phyloP scores from a whole-genome alignment of 345 rosid genomes.

The Adansonia digitata region DNA sequence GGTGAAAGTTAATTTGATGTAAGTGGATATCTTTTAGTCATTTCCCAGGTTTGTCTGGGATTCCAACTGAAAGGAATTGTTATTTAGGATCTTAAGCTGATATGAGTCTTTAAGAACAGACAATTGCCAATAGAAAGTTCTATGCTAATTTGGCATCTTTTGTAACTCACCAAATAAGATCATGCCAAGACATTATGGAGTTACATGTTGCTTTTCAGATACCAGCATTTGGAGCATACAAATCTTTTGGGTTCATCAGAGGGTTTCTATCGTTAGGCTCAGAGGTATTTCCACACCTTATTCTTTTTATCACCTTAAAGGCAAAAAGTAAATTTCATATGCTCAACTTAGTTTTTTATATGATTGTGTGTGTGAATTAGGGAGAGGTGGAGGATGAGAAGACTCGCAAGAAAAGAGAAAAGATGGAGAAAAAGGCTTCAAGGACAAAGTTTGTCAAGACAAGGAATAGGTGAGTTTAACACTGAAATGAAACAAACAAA shows the following conservation, averaged over 20 bases:
- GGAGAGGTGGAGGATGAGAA: constrained; percentile 75
- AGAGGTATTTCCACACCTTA: constrained; percentile 39
- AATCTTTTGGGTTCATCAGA: constrained; percentile 54
- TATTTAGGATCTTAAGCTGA: not conserved
- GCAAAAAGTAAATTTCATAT: not conserved
- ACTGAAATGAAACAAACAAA: not conserved
- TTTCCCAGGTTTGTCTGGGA: not conserved
- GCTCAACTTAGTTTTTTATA: not conserved
- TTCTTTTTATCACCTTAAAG: constrained; percentile 1
- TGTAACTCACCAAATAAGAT: not conserved
- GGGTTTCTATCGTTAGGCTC: constrained; percentile 61
- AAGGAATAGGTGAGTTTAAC: constrained; percentile 40
- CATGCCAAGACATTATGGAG: not conserved
- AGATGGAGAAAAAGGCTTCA: constrained; percentile 83
- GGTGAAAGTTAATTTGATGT: not conserved
- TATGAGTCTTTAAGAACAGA: not conserved
- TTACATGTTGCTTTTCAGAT: constrained; percentile 35
- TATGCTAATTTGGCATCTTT: not conserved
- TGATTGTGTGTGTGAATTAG: constrained; percentile 30
- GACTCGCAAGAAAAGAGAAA: constrained; percentile 80
- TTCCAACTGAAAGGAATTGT: not conserved
- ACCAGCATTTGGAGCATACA: constrained; percentile 74
- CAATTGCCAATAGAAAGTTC: not conserved
- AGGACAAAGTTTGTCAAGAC: constrained; percentile 58
- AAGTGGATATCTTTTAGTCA: not conserved